Conservation (phyloP, 257 asterid genomes). For the Petunia axillaris region DNA sequence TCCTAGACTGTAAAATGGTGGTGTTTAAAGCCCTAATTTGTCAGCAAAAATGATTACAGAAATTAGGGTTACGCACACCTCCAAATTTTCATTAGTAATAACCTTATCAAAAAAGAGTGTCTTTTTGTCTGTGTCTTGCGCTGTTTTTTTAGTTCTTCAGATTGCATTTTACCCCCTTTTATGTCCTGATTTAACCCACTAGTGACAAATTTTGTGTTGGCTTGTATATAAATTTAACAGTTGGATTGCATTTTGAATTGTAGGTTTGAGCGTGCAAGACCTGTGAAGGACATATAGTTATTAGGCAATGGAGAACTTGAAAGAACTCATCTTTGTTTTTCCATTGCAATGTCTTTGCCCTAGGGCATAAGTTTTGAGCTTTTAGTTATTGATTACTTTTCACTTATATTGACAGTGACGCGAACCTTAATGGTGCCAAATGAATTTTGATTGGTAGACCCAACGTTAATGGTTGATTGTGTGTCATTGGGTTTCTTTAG, state of each 20-base stretch:
- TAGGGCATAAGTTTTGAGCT: background rate
- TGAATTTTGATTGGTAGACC: background rate
- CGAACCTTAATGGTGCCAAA: background rate
- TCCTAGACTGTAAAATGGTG: no score
- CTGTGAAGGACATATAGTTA: slow-evolving; percentile 25
- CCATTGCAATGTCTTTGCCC: background rate
- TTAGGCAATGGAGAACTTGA: background rate
- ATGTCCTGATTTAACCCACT: background rate
- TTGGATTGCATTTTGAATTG: background rate
- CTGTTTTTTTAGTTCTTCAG: background rate
- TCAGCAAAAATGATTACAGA: no score
- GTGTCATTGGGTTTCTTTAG: background rate
- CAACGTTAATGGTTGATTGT: background rate
- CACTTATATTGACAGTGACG: background rate
- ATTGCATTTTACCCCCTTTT: background rate
- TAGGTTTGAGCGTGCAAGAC: slow-evolving; percentile 46
- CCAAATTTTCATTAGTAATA: no score
- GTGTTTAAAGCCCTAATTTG: no score
- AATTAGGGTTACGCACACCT: no score
- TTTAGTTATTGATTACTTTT: background rate
- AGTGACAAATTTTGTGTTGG: no score
- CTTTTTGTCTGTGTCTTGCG: background rate
- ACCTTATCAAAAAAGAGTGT: no score
- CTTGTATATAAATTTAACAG: background rate
- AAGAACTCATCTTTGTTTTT: background rate